Percentiles rank a stretch among this genome's conserved stretches.
These are phyloP conservation scores for Cichorium intybus DNA, from an alignment of 140 eudicot genomes.

Conservation along the genomic window DNA sequence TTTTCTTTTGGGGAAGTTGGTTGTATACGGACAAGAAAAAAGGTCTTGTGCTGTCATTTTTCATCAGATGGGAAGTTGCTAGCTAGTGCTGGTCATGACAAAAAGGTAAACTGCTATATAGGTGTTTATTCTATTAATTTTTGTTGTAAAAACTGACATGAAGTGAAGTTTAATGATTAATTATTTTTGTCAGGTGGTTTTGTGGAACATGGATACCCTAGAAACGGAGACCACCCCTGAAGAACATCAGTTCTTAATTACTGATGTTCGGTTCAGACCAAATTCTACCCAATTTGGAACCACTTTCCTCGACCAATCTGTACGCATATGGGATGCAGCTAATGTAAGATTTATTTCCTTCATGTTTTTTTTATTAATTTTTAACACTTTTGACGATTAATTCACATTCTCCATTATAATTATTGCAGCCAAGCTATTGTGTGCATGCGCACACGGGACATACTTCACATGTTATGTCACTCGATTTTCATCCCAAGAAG, in stretches of 20 bases:
- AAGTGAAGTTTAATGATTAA: conserved; percentile 1
- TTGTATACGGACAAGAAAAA: conserved; percentile 63
- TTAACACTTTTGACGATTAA: background rate
- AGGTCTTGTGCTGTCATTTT: conserved; percentile 77
- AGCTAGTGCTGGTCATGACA: conserved; percentile 91
- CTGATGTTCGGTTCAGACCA: conserved; percentile 85
- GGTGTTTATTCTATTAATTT: background rate
- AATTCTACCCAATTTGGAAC: conserved; percentile 79
- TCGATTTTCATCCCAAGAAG: conserved; percentile 81
- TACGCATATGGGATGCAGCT: conserved; percentile 91
- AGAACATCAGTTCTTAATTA: conserved; percentile 63
- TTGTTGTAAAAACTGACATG: background rate
- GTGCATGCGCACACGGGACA: conserved; percentile 55
- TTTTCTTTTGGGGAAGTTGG: conserved; percentile 78
- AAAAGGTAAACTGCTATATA: conserved; percentile 43
- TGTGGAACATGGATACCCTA: conserved; percentile 87
- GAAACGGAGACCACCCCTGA: conserved; percentile 74
- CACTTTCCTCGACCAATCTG: conserved; percentile 69
- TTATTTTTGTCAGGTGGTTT: conserved; percentile 52
- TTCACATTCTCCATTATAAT: no score
- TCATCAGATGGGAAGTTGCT: conserved; percentile 86
- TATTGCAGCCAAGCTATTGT: conserved; percentile 68
- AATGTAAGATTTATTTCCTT: conserved; percentile 45
- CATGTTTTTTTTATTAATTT: background rate
- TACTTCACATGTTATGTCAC: conserved; percentile 57